phyloP scores from a whole-genome alignment of 768 basidiomycete genomes.

The Lentinula boryana region DNA sequence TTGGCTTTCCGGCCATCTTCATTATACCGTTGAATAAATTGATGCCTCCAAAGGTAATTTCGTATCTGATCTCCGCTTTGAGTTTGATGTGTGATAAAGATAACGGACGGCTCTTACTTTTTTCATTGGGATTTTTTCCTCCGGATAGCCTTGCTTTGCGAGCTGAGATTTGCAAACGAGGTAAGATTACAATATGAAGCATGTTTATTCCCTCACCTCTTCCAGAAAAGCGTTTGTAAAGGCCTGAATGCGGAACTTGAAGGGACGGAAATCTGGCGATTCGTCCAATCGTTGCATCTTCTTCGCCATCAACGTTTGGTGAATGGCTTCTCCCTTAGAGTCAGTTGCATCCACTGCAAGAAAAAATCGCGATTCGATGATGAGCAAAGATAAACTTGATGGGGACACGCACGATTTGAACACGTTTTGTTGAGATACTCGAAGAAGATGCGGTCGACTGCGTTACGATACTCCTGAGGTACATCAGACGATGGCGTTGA shows the following conservation, averaged over 20 bases:
- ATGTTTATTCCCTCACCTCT: conserved; percentile 44
- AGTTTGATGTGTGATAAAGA: conserved; percentile 7
- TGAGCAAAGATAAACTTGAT: neutral
- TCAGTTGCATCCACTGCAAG: conserved; percentile 84
- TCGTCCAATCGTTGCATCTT: conserved; percentile 98
- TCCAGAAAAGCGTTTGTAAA: conserved; percentile 96
- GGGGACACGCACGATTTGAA: conserved; percentile 70
- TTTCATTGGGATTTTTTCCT: conserved; percentile 95
- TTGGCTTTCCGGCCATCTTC: conserved; percentile 99
- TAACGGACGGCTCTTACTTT: conserved; percentile 48
- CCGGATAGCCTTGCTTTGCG: conserved; percentile 78
- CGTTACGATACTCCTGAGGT: conserved; percentile 71
- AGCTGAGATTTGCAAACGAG: conserved; percentile 41
- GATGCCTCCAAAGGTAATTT: conserved; percentile 94
- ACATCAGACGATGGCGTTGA: conserved; percentile 41
- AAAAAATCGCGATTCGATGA: neutral
- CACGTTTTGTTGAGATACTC: conserved; percentile 84
- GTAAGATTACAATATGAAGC: no score
- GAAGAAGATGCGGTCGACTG: conserved; percentile 89
- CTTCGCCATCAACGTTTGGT: conserved; percentile 98
- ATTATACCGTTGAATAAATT: conserved; percentile 93
- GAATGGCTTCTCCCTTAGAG: conserved; percentile 92
- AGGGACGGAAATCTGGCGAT: conserved; percentile 93
- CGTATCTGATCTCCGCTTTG: conserved; percentile 51
- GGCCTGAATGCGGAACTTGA: conserved; percentile 98